phyloP scores from a whole-genome alignment of 2,329 filamentous ascomycete genomes.

The Trichophaea hybrida region DNA sequence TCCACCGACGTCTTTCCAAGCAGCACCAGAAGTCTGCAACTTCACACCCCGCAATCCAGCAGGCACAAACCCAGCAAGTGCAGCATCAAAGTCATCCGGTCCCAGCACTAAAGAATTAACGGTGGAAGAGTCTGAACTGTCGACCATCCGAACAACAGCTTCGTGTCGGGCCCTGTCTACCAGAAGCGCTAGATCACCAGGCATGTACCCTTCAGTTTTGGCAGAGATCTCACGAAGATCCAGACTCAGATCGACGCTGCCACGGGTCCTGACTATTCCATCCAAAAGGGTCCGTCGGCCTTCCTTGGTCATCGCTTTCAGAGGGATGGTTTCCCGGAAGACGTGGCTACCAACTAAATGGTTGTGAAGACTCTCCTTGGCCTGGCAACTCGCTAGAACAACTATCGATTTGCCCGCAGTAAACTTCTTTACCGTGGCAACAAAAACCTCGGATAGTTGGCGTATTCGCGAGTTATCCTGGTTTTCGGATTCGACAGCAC shows the following conservation, averaged over 20 bases:
- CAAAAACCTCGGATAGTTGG: conserved; percentile 80
- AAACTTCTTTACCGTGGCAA: conserved; percentile 68
- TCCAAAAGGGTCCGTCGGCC: conserved; percentile 71
- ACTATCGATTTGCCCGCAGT: conserved; percentile 54
- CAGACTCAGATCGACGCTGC: conserved; percentile 51
- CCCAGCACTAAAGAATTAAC: conserved; percentile 48
- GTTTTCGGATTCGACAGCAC: conserved; percentile 83
- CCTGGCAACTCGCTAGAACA: conserved; percentile 76
- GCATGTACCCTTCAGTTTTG: conserved; percentile 95
- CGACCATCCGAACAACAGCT: conserved; percentile 72
- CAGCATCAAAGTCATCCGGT: conserved; percentile 64
- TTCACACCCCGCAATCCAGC: conserved; percentile 90
- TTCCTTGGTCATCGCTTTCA: conserved; percentile 89
- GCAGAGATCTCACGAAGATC: conserved; percentile 89
- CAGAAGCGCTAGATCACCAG: conserved; percentile 75
- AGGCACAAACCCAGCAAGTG: conserved; percentile 83
- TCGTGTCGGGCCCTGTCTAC: conserved; percentile 81
- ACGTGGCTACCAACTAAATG: conserved; percentile 83
- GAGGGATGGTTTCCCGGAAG: conserved; percentile 72
- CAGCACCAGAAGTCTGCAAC: conserved; percentile 80
- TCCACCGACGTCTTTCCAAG: conserved; percentile 83
- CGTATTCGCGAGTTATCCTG: conserved; percentile 88
- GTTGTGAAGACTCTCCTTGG: conserved; percentile 83
- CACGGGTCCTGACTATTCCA: conserved; percentile 43
- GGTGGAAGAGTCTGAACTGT: conserved; percentile 33